Base-by-base conservation (phyloP, 331 rosid species). In the Pyrus hybrid region DNA sequence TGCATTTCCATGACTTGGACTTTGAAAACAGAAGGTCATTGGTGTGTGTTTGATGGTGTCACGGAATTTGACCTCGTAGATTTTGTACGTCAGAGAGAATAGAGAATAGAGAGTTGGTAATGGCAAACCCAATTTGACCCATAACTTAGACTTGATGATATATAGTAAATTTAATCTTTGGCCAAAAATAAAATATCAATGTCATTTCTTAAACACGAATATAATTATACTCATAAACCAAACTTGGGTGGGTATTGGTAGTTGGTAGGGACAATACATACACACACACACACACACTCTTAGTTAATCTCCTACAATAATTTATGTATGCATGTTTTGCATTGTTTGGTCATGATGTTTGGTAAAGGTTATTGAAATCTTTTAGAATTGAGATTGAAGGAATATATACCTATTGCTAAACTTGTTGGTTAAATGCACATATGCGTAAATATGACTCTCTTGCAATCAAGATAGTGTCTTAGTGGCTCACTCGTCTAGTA, bases 11-110 rank as follows among this genome's bases (percentile, higher is more conserved):
- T 28, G 61, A 71, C 47, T 85, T 88, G 84, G 90, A 86, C 91
- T 81, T 76, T 10, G 8, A 5, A 12, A 67, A 58, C 21, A 63
- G 29, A 70, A 83, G 72, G 91, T 85, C 88, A 11, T 70, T 35
- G n/a, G 82, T 87, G 86, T 67, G 96, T 83, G 80, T 86, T 92
- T 62, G 89, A 78, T 86, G 82, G 81, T 80, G 96, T 92, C 97
- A 90, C 71, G 4, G 62, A 79, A 86, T 76, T 92, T 90, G 97
- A 90, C 97, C 74, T 47, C 75, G 1, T 71, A 79, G 85, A 78
- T 77, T 84, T 85, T 84, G 74, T 58, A 77, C 68, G 12, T 21
- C 62, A 6, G 64, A 72, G 29, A 83, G 88, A 84, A 86, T 51
- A 63, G 12, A 76, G 74, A 77, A 86, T 51, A 63, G 12, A 72